Base-by-base conservation (phyloP, 1,284 basidiomycete species). In the Tilletiopsis washingtonensis region DNA sequence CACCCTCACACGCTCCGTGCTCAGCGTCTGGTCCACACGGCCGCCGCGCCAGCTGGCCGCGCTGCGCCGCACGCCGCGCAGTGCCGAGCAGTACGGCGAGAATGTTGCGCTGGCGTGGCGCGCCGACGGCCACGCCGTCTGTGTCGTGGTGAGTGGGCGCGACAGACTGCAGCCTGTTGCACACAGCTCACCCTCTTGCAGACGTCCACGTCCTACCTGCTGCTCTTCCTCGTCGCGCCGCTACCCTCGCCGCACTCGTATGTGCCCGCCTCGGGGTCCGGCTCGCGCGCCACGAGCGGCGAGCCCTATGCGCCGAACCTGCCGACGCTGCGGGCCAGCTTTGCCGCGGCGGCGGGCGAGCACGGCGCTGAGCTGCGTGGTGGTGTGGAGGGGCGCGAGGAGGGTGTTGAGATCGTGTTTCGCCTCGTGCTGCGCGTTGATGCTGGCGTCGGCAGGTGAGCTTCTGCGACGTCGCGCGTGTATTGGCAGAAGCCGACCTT, bases 21-120 rank as follows among this genome's bases (percentile, higher is more conserved):
- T 73, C 34, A 52, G 57, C 3, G 47, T 71, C 11, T 71, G 65
- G 64, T 53, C 57, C 9, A 49, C 56, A 4, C 61, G 67, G 20
- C 70, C 70, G 5, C 54, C 57, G n/a, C 67, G 70, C 44, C 54
- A 62, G 21, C 53, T 71, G 19, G 65, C 67, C 4, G 59, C 61
- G 11, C 50, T 71, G 24, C 49, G 53, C 20, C 55, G 70, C 24
- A 71, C 69, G 14, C 51, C 47, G 19, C 54, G 55, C 32, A 68
- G 68, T 55, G 29, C 68, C 19, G 29, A 40, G 20, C 60, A 71
- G 53, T 68, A 73, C 29, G 70, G 70, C 34, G 50, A 36, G 37
- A 73, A 73, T 17, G 43, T 47, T 2, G 41, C 51, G n/a, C 47
- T 66, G 25, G 56, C 56, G 25, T 73, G 65, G 65, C 51, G 60